Base-by-base conservation (phyloP, 441 rosid species). In the Geranium incanum region DNA sequence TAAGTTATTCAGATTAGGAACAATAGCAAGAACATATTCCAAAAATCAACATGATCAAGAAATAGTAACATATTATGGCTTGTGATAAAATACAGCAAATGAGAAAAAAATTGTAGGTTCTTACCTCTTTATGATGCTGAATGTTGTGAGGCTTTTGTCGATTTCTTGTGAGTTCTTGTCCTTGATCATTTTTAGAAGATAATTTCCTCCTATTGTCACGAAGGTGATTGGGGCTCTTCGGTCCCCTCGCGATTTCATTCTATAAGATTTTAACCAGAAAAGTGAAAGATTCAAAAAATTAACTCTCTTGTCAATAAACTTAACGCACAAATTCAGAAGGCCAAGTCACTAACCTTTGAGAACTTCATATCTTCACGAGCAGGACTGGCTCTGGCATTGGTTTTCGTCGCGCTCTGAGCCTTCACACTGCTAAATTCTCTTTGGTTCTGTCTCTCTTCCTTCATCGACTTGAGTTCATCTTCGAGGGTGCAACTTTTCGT, bases 401-500 rank as follows among this genome's bases (percentile, higher is more conserved):
- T 75, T 72, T 52, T 77, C 12, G 79, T 28, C 65, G 9, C 36
- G 15, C 59, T 50, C 16, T 50, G 59, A 50, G 66, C 79, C 69
- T 70, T 70, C 5, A n/a, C 23, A 23, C 48, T 36, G 38, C 38
- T 71, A 8, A 74, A 68, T 41, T 80, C 77, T 70, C 50, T 71
- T 55, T 52, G 76, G 48, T 74, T 82, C 55, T 71, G 82, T 71
- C 72, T 77, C 73, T 78, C 81, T 78, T 77, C 88, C 73, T 76
- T 79, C 36, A 69, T 66, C 52, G 68, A 23, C 67, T 78, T 75
- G 70, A 83, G 39, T 70, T 83, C 83, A 68, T 80, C 82, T 72
- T 86, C 87, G 11, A 84, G 84, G 60, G 82, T 74, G 73, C 59
- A 79, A 67, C 71, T 38, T 78, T 70, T 83, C 67, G 16, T 70